Evolutionary conservation across 495 filamentous ascomycete genomes (phyloP), one percentile per base, ranked within the genome.

Genomic region (Hypomontagnella submonticulosa): DNA sequence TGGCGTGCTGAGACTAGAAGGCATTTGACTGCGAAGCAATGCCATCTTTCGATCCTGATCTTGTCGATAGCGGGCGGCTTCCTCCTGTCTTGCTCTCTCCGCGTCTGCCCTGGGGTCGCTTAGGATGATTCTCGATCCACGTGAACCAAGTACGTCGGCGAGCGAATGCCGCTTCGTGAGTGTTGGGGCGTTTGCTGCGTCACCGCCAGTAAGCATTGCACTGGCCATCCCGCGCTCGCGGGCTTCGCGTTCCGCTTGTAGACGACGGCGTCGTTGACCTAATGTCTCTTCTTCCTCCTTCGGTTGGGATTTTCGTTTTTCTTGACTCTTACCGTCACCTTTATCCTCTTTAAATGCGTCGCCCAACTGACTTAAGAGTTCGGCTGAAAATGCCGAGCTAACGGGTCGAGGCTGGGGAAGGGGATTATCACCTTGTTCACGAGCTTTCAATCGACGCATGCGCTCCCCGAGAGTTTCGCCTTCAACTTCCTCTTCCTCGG

Each of bases 281-380:
- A 99, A 84, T 0, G 93, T 97, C 73, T 99, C 94, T 63, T 97
- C 91, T 53, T 84, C 83, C 57, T 89, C 90, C 4, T 79, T 74
- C 1, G 71, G 73, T 11, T 73, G 68, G 4, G 71, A 69, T 48
- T 71, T 78, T 49, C 53, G 59, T 42, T 74, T 72, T 36, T 62
- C 67, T 51, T 76, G 76, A 30, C 65, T 74, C 42, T 78, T 76
- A 33, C 20, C 41, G 16, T 68, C 64, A 20, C 60, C 60, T 44
- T 70, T 69, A 16, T 71, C 52, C 3, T 75, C 72, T 13, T 78
- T 74, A 5, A 76, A 74, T 37, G 85, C 75, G 2, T 80, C 83
- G 41, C 87, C 88, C 65, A 95, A 82, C 71, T 92, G 88, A 50
- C 84, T 84, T 59, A 96, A 77, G 36, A 97, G 81, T 59, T 96